Evolutionary conservation across 2,329 filamentous ascomycete species (phyloP), one percentile per base, ranked within the genome.

Genomic region (Amylocarpus encephaloides): DNA sequence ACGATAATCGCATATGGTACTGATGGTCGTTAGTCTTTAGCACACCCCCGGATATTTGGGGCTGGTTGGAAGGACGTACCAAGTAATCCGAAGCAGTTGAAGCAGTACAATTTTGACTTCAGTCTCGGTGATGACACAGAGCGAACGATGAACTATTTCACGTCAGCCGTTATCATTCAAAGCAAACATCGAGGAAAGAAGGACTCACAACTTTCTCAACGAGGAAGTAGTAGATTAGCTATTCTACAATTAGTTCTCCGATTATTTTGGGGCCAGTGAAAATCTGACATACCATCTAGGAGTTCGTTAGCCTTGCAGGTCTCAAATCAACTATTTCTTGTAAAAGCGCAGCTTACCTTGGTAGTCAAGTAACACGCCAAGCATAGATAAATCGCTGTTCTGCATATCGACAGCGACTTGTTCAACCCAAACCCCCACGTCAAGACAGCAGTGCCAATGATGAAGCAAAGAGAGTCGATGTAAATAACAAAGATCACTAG

Each of bases 121-220:
- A 78, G 57, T 5, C 80, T 52, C 15, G 54, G 45, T 4, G 30
- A 55, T 30, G 38, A 22, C 2, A 58, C 50, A 63, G 48, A 72
- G 73, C 30, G 68, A 65, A 29, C 71, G 69, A 26, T 75, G 73
- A 50, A 55, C 43, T 51, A 29, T 32, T 34, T 11, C 3, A 22
- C 3, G 15, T 48, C 19, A 44, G 32, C 7, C 12, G 5, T 16
- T 32, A 34, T 19, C n/a, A 6, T 6, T 5, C 2, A 44, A 13
- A 15, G 15, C n/a, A 22, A 16, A 19, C n/a, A 26, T 30, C 22
- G 18, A 11, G 12, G 5, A 16, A 18, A 32, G 76, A 71, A 47
- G 81, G 75, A 45, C 82, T 77, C 67, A 79, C 78, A 40, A 78
- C 79, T 66, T 80, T 82, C 64, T 84, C 81, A 1, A 81, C 79